These are phyloP conservation scores for Vanderwaltozyma yarrowii DNA, from an alignment of 805 yeast species.

Conservation along the genomic window DNA sequence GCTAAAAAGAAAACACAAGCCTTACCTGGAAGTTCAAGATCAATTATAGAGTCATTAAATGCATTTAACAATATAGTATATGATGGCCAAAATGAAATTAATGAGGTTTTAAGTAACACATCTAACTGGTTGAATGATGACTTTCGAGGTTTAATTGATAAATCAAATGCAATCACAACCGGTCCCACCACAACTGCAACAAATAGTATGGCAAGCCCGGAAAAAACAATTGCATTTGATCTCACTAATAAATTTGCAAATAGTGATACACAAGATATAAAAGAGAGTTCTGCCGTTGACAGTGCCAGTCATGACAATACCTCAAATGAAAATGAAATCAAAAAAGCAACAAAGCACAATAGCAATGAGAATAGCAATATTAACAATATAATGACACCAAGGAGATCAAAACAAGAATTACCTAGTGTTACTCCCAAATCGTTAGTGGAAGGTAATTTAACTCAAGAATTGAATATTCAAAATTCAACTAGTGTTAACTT, in stretches of 20 bases:
- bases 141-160: background rate
- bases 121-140: constrained; percentile 17
- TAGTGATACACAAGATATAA: background rate
- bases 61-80: constrained; percentile 16
- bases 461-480: background rate
- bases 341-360: background rate
- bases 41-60: constrained; percentile 25
- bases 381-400: constrained; percentile 5
- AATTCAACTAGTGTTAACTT: background rate
- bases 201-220: constrained; percentile 1
- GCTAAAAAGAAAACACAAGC: constrained; percentile 22
- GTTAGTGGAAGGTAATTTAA: constrained; percentile 2
- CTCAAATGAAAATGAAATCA: constrained; percentile 1
- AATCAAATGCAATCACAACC: background rate
- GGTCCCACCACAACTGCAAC: background rate
- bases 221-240: constrained; percentile 3
- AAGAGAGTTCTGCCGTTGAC: no score
- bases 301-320: no score
- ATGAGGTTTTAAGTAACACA: constrained; percentile 10
- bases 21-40: constrained; percentile 23
- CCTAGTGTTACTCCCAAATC: constrained; percentile 14
- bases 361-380: no score
- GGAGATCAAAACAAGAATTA: constrained; percentile 1
- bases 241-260: background rate
- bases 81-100: constrained; percentile 15